A percentile compares a stretch with the other conserved stretches of the same genome.
Evolutionary conservation across 306 rosid species (phyloP).

Genomic region (Malus sieversii): DNA sequence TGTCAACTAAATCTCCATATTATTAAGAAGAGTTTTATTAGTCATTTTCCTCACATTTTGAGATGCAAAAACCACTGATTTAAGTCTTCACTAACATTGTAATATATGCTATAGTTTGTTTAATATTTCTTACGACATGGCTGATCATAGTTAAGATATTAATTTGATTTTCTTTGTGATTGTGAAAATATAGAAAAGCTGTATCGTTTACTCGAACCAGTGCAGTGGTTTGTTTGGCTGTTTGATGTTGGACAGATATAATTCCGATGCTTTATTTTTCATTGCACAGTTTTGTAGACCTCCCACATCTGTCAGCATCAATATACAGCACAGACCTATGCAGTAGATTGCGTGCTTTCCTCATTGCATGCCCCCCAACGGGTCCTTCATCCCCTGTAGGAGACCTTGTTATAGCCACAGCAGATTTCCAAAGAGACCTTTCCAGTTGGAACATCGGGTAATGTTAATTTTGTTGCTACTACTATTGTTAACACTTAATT

Average conservation of each 20-base stretch:
- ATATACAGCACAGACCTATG: conserved; percentile 91
- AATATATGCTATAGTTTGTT: neutral
- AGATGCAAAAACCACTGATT: neutral
- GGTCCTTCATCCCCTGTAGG: conserved; percentile 87
- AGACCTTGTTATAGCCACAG: conserved; percentile 83
- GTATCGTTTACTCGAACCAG: neutral
- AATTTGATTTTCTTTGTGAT: neutral
- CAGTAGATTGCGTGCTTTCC: conserved; percentile 77
- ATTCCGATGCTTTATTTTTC: conserved; percentile 21
- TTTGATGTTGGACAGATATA: conserved; percentile 6
- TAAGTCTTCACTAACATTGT: neutral
- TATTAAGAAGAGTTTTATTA: neutral
- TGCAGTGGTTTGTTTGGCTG: conserved; percentile 15
- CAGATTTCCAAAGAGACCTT: conserved; percentile 92
- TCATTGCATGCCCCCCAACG: conserved; percentile 85
- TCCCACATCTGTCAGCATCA: conserved; percentile 86
- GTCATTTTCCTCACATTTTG: neutral
- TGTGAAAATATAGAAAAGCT: neutral
- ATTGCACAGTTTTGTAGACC: conserved; percentile 75
- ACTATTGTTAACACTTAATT: neutral
- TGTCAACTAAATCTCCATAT: neutral
- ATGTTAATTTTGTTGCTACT: conserved; percentile 10
- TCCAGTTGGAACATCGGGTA: conserved; percentile 68
- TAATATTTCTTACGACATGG: neutral
- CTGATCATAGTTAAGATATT: neutral